Evolutionary conservation across 495 filamentous ascomycete species (phyloP), one percentile per base, ranked within the genome.

Genomic region (Penicillium coprophilum): DNA sequence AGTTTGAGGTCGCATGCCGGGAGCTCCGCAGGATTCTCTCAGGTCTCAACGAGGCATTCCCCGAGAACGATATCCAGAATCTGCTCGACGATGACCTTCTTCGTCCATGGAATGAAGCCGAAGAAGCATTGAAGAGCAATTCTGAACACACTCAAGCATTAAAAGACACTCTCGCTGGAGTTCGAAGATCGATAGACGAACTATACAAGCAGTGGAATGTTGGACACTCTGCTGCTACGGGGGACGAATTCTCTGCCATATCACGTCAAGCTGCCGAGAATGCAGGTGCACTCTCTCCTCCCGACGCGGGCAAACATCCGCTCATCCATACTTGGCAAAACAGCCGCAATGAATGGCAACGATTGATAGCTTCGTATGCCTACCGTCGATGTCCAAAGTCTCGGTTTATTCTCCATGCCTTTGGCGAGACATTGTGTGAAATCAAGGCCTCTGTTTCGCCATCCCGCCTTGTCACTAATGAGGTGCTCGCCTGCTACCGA

Each of bases 391-490:
- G 71, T 44, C 73, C 77, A 45, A 54, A 57, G 0, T 69, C 58
- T 1, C 73, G 51, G 10, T 82, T 89, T 46, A 72, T 79, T 12
- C 88, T 88, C 75, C 76, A 82, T 50, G 83, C 89, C 38, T 85
- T 85, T 10, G 87, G 86, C 0, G 76, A 75, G 15, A 80, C 85
- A 55, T 69, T 92, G 0, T 84, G 81, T 6, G 72, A 77, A 30
- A 76, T 92, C 15, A 93, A 92, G 64, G 79, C 83, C 0, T 60
- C 59, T 8, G 62, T 50, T 11, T 45, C 55, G 36, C 56, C 70
- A 7, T 65, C 68, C 0, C 66, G 72, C 11, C 51, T 47, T 0
- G 58, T 76, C 9, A 59, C 60, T 7, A 63, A 70, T 50, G 63
- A 71, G 27, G 53, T 73, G 5, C 48, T 71, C 3, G 60, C 64